phyloP scores from a whole-genome alignment of 768 basidiomycete species.

The Cystobasidium onofrii region DNA sequence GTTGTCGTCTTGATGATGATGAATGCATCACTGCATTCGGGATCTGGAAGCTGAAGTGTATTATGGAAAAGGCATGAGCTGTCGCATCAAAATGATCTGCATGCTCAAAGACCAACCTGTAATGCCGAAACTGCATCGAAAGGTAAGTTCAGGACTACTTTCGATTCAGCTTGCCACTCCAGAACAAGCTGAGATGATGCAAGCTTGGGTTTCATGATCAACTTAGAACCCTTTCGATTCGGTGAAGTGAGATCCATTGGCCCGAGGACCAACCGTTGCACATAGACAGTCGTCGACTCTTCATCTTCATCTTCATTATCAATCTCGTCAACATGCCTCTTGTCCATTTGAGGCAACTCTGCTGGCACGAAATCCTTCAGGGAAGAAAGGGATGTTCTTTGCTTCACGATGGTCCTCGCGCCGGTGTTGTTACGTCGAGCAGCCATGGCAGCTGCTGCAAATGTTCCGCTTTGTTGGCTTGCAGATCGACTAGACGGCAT shows the following conservation, averaged over 20 bases:
- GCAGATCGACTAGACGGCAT: neutral
- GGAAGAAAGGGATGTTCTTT: neutral
- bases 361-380: constrained; percentile 13
- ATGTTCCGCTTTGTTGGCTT: constrained; percentile 9
- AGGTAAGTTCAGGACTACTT: neutral
- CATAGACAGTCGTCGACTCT: neutral
- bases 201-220: constrained; percentile 3
- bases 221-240: constrained; percentile 12
- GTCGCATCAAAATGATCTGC: too few species aligned
- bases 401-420: neutral
- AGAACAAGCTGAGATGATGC: neutral
- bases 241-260: constrained; percentile 20
- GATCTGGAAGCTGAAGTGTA: constrained; percentile 2
- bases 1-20: neutral
- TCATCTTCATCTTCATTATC: neutral
- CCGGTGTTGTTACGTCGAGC: constrained; percentile 14
- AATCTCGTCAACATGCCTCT: too few species aligned
- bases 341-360: neutral
- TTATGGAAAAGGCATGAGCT: neutral
- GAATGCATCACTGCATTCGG: constrained; percentile 6
- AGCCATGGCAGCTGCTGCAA: constrained; percentile 16
- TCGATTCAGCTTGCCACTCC: constrained; percentile 12
- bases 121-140: neutral
- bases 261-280: constrained; percentile 8
- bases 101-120: neutral